Percentiles rank a stretch among this genome's conserved stretches.
Evolutionary conservation across 2,329 filamentous ascomycete genomes (phyloP).

Genomic region (Karstenula rhodostoma): DNA sequence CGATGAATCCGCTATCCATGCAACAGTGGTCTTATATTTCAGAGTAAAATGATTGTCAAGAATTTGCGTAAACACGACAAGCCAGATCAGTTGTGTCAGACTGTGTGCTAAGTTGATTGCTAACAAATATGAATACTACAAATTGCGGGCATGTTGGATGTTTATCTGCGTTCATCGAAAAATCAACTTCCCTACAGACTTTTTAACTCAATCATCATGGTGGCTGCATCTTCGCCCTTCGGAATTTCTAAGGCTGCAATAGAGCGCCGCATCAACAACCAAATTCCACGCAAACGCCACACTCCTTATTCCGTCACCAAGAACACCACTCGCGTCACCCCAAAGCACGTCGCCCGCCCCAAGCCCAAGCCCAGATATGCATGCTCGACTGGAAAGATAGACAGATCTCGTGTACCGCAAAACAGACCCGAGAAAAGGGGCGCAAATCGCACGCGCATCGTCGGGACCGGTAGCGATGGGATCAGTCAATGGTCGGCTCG

Average conservation of each 20-base stretch:
- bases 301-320: not conserved
- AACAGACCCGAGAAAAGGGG: conserved; percentile 9
- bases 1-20: not conserved
- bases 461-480: not conserved
- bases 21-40: not conserved
- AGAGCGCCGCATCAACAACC: conserved; percentile 11
- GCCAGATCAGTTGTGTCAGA: not conserved
- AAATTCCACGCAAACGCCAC: conserved; percentile 17
- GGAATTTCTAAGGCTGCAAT: conserved; percentile 13
- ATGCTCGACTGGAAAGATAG: not conserved
- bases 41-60: not conserved
- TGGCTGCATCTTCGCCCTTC: conserved; percentile 5
- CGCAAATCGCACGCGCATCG: conserved; percentile 1
- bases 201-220: not conserved
- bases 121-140: not conserved
- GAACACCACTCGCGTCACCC: not conserved
- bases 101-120: not conserved
- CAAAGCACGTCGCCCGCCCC: not conserved
- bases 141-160: not conserved
- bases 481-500: conserved; percentile 14
- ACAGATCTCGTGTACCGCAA: not conserved
- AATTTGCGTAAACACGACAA: not conserved
- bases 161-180: not conserved
- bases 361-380: not conserved
- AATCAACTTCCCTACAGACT: not conserved